Conservation (phyloP, 2,329 filamentous ascomycete species). For the Phaeomoniella chlamydospora region DNA sequence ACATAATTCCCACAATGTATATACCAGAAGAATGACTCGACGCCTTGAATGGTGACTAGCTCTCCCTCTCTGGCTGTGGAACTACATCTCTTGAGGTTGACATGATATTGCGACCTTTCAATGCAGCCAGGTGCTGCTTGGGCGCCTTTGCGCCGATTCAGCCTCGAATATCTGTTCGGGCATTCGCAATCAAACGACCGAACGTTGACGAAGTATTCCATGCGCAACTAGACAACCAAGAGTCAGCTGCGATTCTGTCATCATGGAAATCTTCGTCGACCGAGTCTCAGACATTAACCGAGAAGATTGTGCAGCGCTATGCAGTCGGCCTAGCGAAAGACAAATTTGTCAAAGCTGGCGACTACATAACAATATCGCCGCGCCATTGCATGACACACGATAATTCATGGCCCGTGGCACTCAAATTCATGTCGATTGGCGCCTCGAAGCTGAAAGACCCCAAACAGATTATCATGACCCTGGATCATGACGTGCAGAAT, state of each 20-base stretch:
- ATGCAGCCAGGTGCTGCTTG: too few relatives aligned
- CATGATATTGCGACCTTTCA: too few relatives aligned
- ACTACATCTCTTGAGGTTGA: too few relatives aligned
- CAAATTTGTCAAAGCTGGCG: conserved; percentile 63
- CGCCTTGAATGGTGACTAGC: too few relatives aligned
- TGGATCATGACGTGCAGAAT: conserved; percentile 86
- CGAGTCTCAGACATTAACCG: conserved; percentile 65
- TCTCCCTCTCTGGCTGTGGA: too few relatives aligned
- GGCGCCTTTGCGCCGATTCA: too few relatives aligned
- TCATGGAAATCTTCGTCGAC: conserved; percentile 46
- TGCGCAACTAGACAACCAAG: conserved; percentile 44
- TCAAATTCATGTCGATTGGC: conserved; percentile 73
- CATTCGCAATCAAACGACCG: too few relatives aligned
- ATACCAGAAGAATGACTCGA: too few relatives aligned
- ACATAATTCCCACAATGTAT: too few relatives aligned
- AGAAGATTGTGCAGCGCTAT: conserved; percentile 82
- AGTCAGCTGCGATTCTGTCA: conserved; percentile 58
- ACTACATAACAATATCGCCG: conserved; percentile 67
- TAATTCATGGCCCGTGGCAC: conserved; percentile 61
- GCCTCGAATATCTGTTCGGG: too few relatives aligned
- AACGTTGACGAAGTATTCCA: conserved; percentile 53
- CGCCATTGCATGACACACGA: conserved; percentile 75
- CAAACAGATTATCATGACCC: conserved; percentile 63
- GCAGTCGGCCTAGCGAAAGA: conserved; percentile 59
- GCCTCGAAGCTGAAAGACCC: conserved; percentile 58